Conservation (phyloP, 345 rosid species). For the Eucalyptus viminalis region DNA sequence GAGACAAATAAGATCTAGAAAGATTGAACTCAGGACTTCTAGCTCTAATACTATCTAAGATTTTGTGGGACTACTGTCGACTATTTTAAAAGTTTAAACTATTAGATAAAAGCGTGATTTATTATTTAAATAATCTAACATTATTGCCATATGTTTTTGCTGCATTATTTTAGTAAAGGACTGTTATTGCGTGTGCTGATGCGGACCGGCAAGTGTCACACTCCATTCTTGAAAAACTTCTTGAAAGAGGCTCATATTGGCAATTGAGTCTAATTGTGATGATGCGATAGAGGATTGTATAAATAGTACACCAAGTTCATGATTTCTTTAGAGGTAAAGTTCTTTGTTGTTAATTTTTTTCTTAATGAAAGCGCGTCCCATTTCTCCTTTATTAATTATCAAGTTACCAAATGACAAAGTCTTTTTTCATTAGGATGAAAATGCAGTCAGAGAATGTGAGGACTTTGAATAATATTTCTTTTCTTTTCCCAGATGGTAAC, state of each 20-base stretch:
- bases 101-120: fast-evolving
- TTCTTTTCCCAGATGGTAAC: slow-evolving; percentile 67
- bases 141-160: neutral
- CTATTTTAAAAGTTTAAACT: too few species aligned
- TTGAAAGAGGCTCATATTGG: slow-evolving; percentile 60
- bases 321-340: slow-evolving; percentile 46
- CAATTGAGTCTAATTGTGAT: slow-evolving; percentile 46
- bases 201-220: slow-evolving; percentile 36
- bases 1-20: too few species aligned
- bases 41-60: fast-evolving
- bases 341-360: neutral
- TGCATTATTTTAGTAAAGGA: neutral
- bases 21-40: too few species aligned
- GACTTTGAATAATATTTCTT: slow-evolving; percentile 54
- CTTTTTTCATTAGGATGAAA: slow-evolving; percentile 22
- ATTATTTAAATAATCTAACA: too few species aligned
- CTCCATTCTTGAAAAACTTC: slow-evolving; percentile 39
- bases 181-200: neutral
- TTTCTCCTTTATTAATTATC: neutral
- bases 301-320: slow-evolving; percentile 34
- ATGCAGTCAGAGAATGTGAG: slow-evolving; percentile 29
- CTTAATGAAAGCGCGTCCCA: neutral
- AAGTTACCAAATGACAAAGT: neutral
- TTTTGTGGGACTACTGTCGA: fast-evolving
- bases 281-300: slow-evolving; percentile 56